phyloP scores from a whole-genome alignment of 306 rosid species.

The Cicer pinnatifidum region DNA sequence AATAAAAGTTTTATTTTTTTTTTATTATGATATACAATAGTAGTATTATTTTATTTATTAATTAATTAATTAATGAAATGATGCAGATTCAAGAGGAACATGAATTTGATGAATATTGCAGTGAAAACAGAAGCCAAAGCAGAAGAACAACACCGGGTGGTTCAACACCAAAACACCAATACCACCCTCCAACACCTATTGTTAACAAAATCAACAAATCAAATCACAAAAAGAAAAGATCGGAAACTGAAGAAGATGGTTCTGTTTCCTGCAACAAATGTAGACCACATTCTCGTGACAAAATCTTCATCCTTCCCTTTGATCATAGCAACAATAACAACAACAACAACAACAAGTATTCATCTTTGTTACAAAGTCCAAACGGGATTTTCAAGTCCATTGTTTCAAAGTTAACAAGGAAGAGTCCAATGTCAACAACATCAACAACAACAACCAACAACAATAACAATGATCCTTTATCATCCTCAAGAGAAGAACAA shows the following conservation, averaged over 20 bases:
- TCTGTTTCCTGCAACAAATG: conserved; percentile 86
- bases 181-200: conserved; percentile 55
- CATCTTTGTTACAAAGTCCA: conserved; percentile 68
- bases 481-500: conserved; percentile 70
- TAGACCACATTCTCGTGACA: conserved; percentile 83
- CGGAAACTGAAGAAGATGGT: conserved; percentile 58
- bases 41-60: too few species aligned
- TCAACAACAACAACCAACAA: neutral
- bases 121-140: conserved; percentile 50
- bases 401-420: conserved; percentile 66
- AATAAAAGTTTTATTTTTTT: too few species aligned
- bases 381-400: conserved; percentile 78
- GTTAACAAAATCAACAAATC: conserved; percentile 42
- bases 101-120: conserved; percentile 52
- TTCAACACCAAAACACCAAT: conserved; percentile 48
- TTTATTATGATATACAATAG: too few species aligned
- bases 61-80: neutral
- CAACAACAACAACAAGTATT: conserved; percentile 46
- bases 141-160: conserved; percentile 47
- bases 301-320: conserved; percentile 75
- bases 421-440: conserved; percentile 64
- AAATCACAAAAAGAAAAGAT: conserved; percentile 55
- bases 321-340: conserved; percentile 49
- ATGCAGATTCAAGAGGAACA: conserved; percentile 80
- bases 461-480: neutral